These are phyloP conservation scores for Westerdykella aurantiaca DNA, from an alignment of 2,329 filamentous ascomycete genomes.

Conservation along the genomic window DNA sequence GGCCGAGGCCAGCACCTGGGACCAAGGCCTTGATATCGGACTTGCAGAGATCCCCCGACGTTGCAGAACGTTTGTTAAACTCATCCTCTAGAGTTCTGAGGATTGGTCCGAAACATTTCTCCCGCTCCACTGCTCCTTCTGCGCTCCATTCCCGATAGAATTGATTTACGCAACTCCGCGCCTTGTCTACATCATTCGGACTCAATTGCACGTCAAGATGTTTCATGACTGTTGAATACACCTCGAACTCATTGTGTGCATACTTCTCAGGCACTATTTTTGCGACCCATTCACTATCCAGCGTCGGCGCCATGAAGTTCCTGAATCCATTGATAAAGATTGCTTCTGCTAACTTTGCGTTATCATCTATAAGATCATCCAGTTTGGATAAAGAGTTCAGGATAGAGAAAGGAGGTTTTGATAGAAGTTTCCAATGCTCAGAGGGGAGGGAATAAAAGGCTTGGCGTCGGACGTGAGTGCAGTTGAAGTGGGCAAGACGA, in stretches of 20 bases:
- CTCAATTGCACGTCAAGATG: slow-evolving; percentile 69
- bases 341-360: slow-evolving; percentile 72
- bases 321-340: slow-evolving; percentile 56
- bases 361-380: slow-evolving; percentile 83
- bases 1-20: slow-evolving; percentile 81
- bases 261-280: slow-evolving; percentile 27
- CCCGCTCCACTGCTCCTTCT: slow-evolving; percentile 67
- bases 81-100: slow-evolving; percentile 56
- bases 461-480: slow-evolving; percentile 83
- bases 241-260: slow-evolving; percentile 22
- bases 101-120: slow-evolving; percentile 71
- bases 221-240: slow-evolving; percentile 46
- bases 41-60: slow-evolving; percentile 19
- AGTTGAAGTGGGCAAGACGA: slow-evolving; percentile 78
- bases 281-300: slow-evolving; percentile 31
- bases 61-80: slow-evolving; percentile 26
- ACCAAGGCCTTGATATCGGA: slow-evolving; percentile 63
- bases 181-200: slow-evolving; percentile 76
- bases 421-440: slow-evolving; percentile 76
- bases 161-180: slow-evolving; percentile 83
- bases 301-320: slow-evolving; percentile 27
- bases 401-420: slow-evolving; percentile 74
- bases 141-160: slow-evolving; percentile 92
- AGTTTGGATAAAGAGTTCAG: slow-evolving; percentile 71
- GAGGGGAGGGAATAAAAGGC: slow-evolving; percentile 88